Evolutionary conservation across 2,329 filamentous ascomycete genomes (phyloP), one percentile per base, ranked within the genome.

Genomic region (Amesomyces nigricolor): DNA sequence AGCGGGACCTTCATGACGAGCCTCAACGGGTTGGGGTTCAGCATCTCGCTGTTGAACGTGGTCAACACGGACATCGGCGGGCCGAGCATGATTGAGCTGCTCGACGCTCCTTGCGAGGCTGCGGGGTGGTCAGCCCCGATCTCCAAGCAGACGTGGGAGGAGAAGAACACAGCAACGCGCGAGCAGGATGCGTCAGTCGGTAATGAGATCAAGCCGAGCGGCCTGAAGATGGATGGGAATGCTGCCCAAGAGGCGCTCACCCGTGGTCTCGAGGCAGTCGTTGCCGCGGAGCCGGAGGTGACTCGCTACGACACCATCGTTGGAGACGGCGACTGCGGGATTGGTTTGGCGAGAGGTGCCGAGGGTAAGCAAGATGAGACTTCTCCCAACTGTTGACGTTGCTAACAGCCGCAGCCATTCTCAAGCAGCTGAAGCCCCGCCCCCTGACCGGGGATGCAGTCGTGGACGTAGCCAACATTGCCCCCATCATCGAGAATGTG

Each of bases 261-360:
- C 17, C 73, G 71, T 14, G 87, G 77, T 0, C 73, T 90, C 14
- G 72, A 86, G 47, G 76, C 75, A 37, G 73, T 91, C 13, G 79
- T 89, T 59, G 77, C 74, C 0, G 85, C 78, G 1, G 87, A 91
- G 68, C 83, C 86, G 1, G 84, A 88, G 49, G 78, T 90, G 49
- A 90, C 87, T 0, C 79, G 75, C 48, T 90, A 83, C 64, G 87
- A 90, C 66, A 95, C 89, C 0, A 82, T 94, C 11, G 89, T 95
- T 22, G 91, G 91, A 42, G 91, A 96, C 67, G 91, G 91, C 46
- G 91, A 96, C 71, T 96, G 91, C 66, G 91, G 91, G 9, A 88
- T 90, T 56, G 89, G 89, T 5, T 75, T 96, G 58, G 90, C 89
- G 74, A 84, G 90, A 59, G 91, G 91, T 47, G 90, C 91, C n/a